Evolutionary conservation across 495 filamentous ascomycete genomes (phyloP), one percentile per base, ranked within the genome.

Genomic region (Penicillium dipodomyicola): DNA sequence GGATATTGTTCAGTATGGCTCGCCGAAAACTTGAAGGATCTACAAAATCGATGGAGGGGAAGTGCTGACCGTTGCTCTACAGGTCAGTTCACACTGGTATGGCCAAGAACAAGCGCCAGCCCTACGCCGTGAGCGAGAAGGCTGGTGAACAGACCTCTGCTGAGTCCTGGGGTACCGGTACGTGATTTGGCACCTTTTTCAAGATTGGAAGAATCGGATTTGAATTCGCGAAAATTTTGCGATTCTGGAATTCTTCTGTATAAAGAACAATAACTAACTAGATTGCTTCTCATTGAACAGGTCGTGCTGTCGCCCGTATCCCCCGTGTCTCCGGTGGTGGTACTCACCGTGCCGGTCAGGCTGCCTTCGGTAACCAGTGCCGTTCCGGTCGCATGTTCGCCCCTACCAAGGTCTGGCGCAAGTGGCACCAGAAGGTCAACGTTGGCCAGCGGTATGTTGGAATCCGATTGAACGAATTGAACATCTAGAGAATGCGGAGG

Each of bases 341-440:
- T 88, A 98, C 94, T 74, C 94, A 98, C 85, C 94, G 94, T 84
- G 94, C 94, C 74, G 94, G 94, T 81, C 94, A 98, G 82, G 94
- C 94, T 80, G 94, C 94, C 64, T 98, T 98, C 80, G 94, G 94
- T 88, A 98, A 98, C 87, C 86, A 88, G 91, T 98, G 94, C 82
- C 92, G 94, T 77, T 96, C 93, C 70, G 94, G 94, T 80, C 95
- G 94, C 80, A 98, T 98, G 95, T 98, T 98, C 82, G 94, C 94
- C 62, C 94, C 94, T 63, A 98, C 94, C 78, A 97, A 97, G 87
- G 90, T 96, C 81, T 98, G 94, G 94, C 84, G 94, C 72, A 97
- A 96, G 84, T 98, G 95, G 95, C 95, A 98, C 84, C 89, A 96
- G 81, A 98, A 97, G 89, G 84, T 98, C 87, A 96, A 95, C 84